Evolutionary conservation across 805 yeast genomes (phyloP).

Genomic region (Diddensiella santjacobensis): DNA sequence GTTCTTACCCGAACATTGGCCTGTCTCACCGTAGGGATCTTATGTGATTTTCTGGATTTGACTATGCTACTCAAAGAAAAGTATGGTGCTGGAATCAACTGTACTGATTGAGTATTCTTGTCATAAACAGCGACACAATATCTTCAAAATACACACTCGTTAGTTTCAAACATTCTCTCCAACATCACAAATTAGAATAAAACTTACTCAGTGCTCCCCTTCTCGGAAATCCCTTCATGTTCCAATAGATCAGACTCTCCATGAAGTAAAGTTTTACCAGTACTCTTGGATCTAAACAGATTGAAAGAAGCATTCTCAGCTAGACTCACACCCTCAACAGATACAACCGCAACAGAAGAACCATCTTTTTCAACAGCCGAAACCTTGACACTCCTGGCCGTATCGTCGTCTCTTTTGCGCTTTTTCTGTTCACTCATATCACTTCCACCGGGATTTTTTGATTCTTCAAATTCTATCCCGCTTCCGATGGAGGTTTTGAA

Average conservation of each 20-base stretch:
- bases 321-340: slow-evolving; percentile 70
- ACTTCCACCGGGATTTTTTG: not conserved
- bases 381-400: slow-evolving; percentile 17
- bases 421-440: not conserved
- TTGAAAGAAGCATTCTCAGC: slow-evolving; percentile 59
- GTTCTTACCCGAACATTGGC: slow-evolving; percentile 37
- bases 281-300: slow-evolving; percentile 47
- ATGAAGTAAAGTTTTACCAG: slow-evolving; percentile 53
- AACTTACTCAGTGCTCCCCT: slow-evolving; percentile 28
- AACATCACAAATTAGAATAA: not conserved
- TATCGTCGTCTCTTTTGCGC: not conserved
- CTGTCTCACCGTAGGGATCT: slow-evolving; percentile 64
- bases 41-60: slow-evolving; percentile 50
- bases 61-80: slow-evolving; percentile 62
- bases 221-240: slow-evolving; percentile 53
- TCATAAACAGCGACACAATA: slow-evolving; percentile 80
- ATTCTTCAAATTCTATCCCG: not conserved
- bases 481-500: not conserved
- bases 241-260: slow-evolving; percentile 75
- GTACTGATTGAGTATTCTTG: slow-evolving; percentile 57
- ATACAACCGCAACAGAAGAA: slow-evolving; percentile 49
- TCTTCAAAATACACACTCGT: slow-evolving; percentile 33
- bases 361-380: not conserved
- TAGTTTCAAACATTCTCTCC: not conserved
- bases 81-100: slow-evolving; percentile 61